Conservation (phyloP, 495 filamentous ascomycete species). For the Neurospora tetraspora region DNA sequence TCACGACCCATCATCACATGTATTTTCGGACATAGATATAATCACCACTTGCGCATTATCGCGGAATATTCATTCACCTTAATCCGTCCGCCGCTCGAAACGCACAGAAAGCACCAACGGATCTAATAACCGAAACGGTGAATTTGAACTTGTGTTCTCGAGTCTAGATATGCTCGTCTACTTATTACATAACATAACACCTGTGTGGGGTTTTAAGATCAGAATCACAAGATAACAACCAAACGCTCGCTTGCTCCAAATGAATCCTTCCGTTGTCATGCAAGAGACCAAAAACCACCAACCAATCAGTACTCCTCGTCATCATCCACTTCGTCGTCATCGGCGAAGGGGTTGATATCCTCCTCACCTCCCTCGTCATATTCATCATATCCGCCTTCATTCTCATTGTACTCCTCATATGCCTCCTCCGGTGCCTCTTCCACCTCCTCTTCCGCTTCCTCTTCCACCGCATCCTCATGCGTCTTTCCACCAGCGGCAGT, state of each 20-base stretch:
- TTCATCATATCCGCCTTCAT: constrained; percentile 17
- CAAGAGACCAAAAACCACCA: neutral
- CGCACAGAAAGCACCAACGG: neutral
- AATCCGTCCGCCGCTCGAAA: neutral
- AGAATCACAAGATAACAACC: neutral
- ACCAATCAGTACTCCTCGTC: constrained; percentile 10
- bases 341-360: constrained; percentile 17
- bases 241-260: neutral
- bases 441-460: constrained; percentile 2
- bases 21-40: neutral
- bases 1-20: neutral
- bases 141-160: neutral
- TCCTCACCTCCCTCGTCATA: constrained; percentile 21
- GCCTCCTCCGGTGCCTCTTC: constrained; percentile 14
- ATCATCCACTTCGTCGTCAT: constrained; percentile 6
- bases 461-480: neutral
- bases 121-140: neutral
- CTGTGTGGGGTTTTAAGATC: neutral
- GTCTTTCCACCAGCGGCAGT: neutral
- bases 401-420: constrained; percentile 14
- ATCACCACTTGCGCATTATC: neutral
- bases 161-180: neutral
- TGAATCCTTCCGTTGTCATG: neutral
- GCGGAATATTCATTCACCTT: neutral
- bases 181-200: neutral